Evolutionary conservation across 495 filamentous ascomycete species (phyloP), one percentile per base, ranked within the genome.

Genomic region (Talaromyces wortmannii): DNA sequence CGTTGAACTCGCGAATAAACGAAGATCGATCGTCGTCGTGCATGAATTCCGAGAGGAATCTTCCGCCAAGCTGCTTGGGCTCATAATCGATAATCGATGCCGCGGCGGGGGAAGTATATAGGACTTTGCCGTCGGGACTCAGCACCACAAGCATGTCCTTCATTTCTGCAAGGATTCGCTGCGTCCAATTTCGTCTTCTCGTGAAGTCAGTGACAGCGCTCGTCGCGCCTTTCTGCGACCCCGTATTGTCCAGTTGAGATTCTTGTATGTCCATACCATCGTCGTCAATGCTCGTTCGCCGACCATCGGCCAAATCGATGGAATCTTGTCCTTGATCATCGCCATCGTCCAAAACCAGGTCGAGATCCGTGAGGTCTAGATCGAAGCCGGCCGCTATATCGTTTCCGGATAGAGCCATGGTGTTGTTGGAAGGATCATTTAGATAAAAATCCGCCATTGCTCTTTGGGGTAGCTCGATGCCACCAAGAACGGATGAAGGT

Each of bases 131-230:
- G 60, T 94, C 83, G 6, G 89, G 81, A 42, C 88, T 91, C 33
- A 97, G 80, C 42, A 98, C 88, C 57, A 96, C 84, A 30, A 96
- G 68, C 59, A 97, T 82, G 66, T 97, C 94, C 60, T 87, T 86
- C 60, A 98, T 77, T 72, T 97, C 94, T 62, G 91, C 88, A 15
- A 98, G 74, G 4, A 97, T 86, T 43, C 88, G 84, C 61, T 91
- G 87, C 5, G 89, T 85, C 94, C 94, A 97, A 61, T 92, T 92
- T 50, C 85, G 81, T 53, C 91, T 77, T 69, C 90, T 92, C 36
- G 88, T 92, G 58, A 89, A 89, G 61, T 91, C 86, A 56, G 88
- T 84, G 67, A 50, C 48, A 23, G 55, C 48, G 12, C 55, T 56
- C 33, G 45, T 40, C 7, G 45, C 54, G 33, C 33, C 30, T n/a